phyloP scores from a whole-genome alignment of 495 filamentous ascomycete species.

The Penicillium cataractarum region DNA sequence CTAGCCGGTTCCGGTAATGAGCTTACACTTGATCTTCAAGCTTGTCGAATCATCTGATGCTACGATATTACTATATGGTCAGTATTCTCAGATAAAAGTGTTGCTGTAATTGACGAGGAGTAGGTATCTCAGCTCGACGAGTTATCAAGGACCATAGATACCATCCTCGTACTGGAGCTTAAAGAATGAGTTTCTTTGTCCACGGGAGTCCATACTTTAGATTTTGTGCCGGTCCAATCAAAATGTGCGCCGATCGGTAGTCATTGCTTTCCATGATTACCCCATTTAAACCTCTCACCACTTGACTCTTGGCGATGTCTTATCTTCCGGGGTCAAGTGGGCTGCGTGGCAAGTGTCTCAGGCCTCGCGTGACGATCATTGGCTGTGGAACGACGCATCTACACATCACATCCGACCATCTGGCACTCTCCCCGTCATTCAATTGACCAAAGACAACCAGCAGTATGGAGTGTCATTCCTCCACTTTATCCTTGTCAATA shows the following conservation, averaged over 20 bases:
- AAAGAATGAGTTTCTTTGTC: too few relatives aligned
- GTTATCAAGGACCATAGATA: too few relatives aligned
- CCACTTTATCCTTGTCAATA: background rate
- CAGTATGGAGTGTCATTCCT: background rate
- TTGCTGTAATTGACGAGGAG: too few relatives aligned
- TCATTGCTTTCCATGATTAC: background rate
- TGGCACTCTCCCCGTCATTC: background rate
- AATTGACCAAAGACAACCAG: background rate
- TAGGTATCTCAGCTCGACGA: too few relatives aligned
- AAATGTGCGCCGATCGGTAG: background rate
- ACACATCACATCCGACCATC: background rate
- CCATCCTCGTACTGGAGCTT: too few relatives aligned
- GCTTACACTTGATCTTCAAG: background rate
- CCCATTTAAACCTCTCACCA: background rate
- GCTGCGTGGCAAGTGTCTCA: background rate
- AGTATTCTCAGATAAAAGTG: too few relatives aligned
- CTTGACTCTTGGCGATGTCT: background rate
- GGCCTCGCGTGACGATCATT: background rate
- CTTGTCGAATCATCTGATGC: background rate
- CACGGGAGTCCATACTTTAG: background rate
- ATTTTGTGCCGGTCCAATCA: background rate
- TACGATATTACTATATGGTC: background rate
- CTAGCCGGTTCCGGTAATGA: conserved; percentile 10
- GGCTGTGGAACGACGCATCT: background rate
- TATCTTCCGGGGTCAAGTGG: background rate